phyloP scores from a whole-genome alignment of 306 rosid species.

The Prunus fruticosa region DNA sequence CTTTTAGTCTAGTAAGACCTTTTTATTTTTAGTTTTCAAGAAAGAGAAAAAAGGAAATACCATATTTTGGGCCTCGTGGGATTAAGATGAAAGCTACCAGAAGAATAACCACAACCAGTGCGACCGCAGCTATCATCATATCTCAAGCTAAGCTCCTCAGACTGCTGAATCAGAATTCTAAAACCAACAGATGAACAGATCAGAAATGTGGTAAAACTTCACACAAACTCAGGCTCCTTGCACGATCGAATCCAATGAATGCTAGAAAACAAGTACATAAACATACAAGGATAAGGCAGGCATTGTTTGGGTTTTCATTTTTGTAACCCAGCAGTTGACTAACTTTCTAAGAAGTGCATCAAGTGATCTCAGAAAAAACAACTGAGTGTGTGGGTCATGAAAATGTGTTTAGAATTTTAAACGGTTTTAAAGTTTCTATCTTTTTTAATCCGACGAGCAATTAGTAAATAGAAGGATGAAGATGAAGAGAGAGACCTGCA shows the following conservation, averaged over 20 bases:
- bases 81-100: conserved; percentile 42
- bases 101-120: conserved; percentile 48
- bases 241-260: not conserved
- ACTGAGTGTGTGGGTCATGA: not conserved
- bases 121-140: conserved; percentile 52
- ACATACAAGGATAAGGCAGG: not conserved
- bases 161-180: conserved; percentile 30
- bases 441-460: conserved; percentile 3
- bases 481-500: not conserved
- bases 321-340: not conserved
- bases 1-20: not conserved
- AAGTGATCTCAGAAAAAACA: not conserved
- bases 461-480: not conserved
- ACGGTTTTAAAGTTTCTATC: not conserved
- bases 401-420: not conserved
- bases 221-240: not conserved
- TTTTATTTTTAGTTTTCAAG: not conserved
- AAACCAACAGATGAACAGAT: not conserved
- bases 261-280: not conserved
- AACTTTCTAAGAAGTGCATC: not conserved
- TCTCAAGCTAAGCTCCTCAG: conserved; percentile 17
- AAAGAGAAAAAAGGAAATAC: conserved; percentile 9
- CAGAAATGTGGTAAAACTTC: not conserved
- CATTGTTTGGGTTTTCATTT: not conserved
- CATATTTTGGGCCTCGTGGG: conserved; percentile 43